Evolutionary conservation across 1,284 basidiomycete genomes (phyloP).

Genomic region (Moesziomyces parantarcticus): DNA sequence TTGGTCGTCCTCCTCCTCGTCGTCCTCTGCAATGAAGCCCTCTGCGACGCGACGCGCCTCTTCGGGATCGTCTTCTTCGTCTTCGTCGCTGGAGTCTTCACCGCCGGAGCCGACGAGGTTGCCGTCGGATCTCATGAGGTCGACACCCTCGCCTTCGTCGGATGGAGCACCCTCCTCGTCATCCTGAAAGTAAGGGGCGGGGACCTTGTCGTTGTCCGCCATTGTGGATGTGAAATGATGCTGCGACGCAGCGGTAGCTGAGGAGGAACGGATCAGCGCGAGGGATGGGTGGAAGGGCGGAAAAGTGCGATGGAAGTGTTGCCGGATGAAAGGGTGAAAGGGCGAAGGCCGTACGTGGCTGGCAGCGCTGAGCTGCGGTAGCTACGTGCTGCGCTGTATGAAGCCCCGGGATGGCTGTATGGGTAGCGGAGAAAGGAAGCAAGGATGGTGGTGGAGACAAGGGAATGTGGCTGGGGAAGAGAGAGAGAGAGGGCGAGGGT

Average conservation of each 20-base stretch:
- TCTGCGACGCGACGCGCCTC: constrained; percentile 64
- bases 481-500: too few relatives aligned
- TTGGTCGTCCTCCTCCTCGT: constrained; percentile 63
- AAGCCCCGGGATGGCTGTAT: not conserved
- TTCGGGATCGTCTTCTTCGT: constrained; percentile 66
- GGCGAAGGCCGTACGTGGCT: not conserved
- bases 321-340: not conserved
- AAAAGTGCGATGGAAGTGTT: not conserved
- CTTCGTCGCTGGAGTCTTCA: constrained; percentile 61
- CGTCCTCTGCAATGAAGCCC: constrained; percentile 67
- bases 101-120: constrained; percentile 60
- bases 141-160: constrained; percentile 61
- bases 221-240: constrained; percentile 6
- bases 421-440: not conserved
- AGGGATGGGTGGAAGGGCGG: too few relatives aligned
- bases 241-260: not conserved
- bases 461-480: too few relatives aligned
- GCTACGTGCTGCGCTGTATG: not conserved
- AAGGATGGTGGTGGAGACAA: too few relatives aligned
- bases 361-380: not conserved
- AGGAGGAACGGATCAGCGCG: not conserved
- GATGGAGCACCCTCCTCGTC: constrained; percentile 50
- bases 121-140: constrained; percentile 61
- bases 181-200: constrained; percentile 46
- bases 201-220: constrained; percentile 43